phyloP scores from a whole-genome alignment of 306 rosid genomes.

The Mucuna pruriens region DNA sequence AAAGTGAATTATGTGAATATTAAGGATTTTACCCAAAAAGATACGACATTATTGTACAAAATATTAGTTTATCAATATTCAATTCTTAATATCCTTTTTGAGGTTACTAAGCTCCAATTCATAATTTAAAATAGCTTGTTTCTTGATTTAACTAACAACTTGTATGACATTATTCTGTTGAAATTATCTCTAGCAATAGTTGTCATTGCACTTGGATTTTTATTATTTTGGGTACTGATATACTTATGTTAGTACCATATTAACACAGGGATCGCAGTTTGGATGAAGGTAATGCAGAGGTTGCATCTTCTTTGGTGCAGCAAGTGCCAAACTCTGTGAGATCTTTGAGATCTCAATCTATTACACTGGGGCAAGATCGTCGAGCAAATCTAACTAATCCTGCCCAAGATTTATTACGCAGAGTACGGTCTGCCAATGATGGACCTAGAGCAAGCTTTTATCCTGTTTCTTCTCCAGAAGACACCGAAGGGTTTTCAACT shows the following conservation, averaged over 20 bases:
- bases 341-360: constrained; percentile 60
- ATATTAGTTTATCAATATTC: too few relatives aligned
- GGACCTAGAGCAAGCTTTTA: constrained; percentile 32
- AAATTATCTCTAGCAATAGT: constrained; percentile 10
- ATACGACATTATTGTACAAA: too few relatives aligned
- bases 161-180: not conserved
- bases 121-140: constrained; percentile 21
- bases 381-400: constrained; percentile 33
- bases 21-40: too few relatives aligned
- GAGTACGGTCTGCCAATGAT: constrained; percentile 55
- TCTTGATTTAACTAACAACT: constrained; percentile 12
- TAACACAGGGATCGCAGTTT: constrained; percentile 54
- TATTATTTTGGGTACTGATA: constrained; percentile 40
- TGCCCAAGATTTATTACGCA: constrained; percentile 51
- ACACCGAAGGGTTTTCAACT: constrained; percentile 46
- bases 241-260: constrained; percentile 46
- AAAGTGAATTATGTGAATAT: too few relatives aligned
- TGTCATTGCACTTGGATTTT: constrained; percentile 21
- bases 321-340: constrained; percentile 51
- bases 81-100: not conserved
- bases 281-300: constrained; percentile 46
- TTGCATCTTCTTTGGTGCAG: constrained; percentile 46
- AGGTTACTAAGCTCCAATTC: not conserved
- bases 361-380: constrained; percentile 39
- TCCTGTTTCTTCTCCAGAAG: constrained; percentile 50